Conservation (phyloP, 495 filamentous ascomycete species). For the Thermochaetoides thermophila region DNA sequence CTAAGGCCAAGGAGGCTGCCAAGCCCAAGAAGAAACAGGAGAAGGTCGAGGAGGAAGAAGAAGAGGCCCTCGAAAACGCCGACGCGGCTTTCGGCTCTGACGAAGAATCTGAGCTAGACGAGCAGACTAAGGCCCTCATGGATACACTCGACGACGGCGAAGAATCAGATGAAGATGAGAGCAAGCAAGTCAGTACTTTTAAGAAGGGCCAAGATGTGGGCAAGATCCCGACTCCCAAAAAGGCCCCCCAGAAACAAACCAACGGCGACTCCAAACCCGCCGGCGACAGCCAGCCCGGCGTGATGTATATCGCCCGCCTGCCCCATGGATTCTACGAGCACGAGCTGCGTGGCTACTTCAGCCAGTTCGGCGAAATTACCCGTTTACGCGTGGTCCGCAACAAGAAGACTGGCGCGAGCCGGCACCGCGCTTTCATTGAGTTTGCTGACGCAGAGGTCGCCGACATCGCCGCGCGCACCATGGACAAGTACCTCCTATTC, state of each 20-base stretch:
- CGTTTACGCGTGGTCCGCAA: constrained; percentile 80
- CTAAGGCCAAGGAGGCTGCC: constrained; percentile 15
- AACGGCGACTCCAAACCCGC: constrained; percentile 12
- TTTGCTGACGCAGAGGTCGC: constrained; percentile 67
- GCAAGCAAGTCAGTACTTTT: constrained; percentile 27
- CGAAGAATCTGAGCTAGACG: constrained; percentile 27
- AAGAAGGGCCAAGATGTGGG: constrained; percentile 46
- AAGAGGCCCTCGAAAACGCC: no score
- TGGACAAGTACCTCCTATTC: constrained; percentile 96
- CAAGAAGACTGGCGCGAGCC: constrained; percentile 69
- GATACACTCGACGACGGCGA: constrained; percentile 69
- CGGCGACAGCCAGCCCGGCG: constrained; percentile 42
- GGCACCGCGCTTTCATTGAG: constrained; percentile 89
- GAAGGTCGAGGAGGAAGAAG: constrained; percentile 12
- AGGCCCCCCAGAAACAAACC: no score
- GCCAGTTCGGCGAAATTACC: constrained; percentile 80
- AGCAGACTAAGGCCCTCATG: constrained; percentile 43
- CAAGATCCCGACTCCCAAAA: constrained; percentile 42
- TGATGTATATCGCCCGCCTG: constrained; percentile 79
- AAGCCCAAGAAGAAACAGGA: constrained; percentile 14
- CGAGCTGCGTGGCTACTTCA: constrained; percentile 86
- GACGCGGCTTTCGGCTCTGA: constrained; percentile 17
- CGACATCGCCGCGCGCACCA: constrained; percentile 78
- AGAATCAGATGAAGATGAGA: constrained; percentile 41
- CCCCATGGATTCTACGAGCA: constrained; percentile 94